Conservation (phyloP, 2,329 filamentous ascomycete species). For the Alternaria burnsii region DNA sequence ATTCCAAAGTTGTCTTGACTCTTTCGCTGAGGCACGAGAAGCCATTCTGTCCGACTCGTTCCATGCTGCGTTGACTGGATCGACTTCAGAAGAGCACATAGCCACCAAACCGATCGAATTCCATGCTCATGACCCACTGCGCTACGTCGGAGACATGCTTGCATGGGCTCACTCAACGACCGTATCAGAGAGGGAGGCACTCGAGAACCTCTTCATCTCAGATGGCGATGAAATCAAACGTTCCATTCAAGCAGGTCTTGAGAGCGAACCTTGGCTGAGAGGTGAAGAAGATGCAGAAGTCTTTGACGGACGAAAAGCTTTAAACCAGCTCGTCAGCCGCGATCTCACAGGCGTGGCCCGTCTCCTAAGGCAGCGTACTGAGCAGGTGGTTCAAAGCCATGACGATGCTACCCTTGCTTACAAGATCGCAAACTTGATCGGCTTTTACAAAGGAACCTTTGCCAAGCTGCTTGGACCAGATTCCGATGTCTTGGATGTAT, state of each 20-base stretch:
- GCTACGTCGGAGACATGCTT: constrained; percentile 96
- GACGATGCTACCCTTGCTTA: constrained; percentile 90
- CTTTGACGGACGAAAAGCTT: constrained; percentile 82
- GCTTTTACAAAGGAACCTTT: constrained; percentile 90
- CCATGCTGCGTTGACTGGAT: constrained; percentile 84
- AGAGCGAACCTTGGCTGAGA: constrained; percentile 84
- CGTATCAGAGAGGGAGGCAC: constrained; percentile 90
- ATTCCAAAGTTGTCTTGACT: constrained; percentile 93
- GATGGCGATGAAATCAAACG: constrained; percentile 89
- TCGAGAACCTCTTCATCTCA: constrained; percentile 89
- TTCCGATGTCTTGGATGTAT: constrained; percentile 73
- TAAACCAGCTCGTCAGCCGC: constrained; percentile 86
- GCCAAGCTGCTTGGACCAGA: constrained; percentile 75
- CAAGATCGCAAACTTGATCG: constrained; percentile 86
- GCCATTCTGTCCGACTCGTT: constrained; percentile 88
- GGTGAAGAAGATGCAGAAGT: constrained; percentile 60
- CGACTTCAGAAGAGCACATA: constrained; percentile 65
- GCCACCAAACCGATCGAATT: constrained; percentile 87
- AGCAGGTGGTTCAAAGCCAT: constrained; percentile 91
- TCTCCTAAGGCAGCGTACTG: constrained; percentile 86
- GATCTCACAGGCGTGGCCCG: constrained; percentile 82
- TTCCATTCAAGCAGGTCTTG: constrained; percentile 79
- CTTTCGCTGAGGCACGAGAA: constrained; percentile 90
- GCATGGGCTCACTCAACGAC: constrained; percentile 95
- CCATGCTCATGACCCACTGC: constrained; percentile 86